Percentiles rank a stretch among this genome's conserved stretches.
Evolutionary conservation across 768 basidiomycete species (phyloP).

Genomic region (Boletus insuetus): DNA sequence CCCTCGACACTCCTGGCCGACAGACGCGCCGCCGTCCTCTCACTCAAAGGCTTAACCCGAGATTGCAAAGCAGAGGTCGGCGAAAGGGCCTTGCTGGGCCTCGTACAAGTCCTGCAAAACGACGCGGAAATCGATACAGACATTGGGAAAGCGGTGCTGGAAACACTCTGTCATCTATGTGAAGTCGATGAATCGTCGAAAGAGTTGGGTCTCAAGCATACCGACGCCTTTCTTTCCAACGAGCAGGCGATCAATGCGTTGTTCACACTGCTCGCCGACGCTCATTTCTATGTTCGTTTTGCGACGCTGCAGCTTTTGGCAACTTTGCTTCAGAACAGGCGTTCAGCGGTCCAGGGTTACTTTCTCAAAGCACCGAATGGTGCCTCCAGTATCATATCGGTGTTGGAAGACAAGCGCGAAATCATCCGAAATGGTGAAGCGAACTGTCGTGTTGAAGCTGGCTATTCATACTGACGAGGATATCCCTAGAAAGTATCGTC

Average conservation of each 20-base stretch:
- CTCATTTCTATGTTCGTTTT: slow-evolving; percentile 83
- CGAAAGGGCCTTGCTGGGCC: slow-evolving; percentile 66
- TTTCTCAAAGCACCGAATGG: slow-evolving; percentile 86
- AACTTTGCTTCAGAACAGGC: slow-evolving; percentile 76
- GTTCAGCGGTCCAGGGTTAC: slow-evolving; percentile 82
- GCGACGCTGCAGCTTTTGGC: slow-evolving; percentile 80
- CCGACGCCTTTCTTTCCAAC: slow-evolving; percentile 71
- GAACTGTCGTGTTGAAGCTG: background rate
- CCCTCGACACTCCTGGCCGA: slow-evolving; percentile 90
- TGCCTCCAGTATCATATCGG: slow-evolving; percentile 64
- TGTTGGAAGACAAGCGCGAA: slow-evolving; percentile 83
- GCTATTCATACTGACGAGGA: slow-evolving; percentile 7
- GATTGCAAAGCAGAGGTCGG: slow-evolving; percentile 93
- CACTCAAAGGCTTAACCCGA: slow-evolving; percentile 87
- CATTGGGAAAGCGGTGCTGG: slow-evolving; percentile 87
- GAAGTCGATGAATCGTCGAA: slow-evolving; percentile 61
- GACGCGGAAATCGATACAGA: slow-evolving; percentile 92
- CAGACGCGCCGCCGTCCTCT: slow-evolving; percentile 87
- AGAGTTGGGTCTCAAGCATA: slow-evolving; percentile 81
- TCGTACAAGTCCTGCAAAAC: slow-evolving; percentile 78
- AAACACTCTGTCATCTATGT: slow-evolving; percentile 84
- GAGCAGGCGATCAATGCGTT: slow-evolving; percentile 73
- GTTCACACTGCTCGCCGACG: slow-evolving; percentile 70
- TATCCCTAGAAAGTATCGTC: slow-evolving; percentile 67
- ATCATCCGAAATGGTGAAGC: slow-evolving; percentile 82